phyloP scores from a whole-genome alignment of 148 eudicot genomes.

The Heliosperma pusillum region DNA sequence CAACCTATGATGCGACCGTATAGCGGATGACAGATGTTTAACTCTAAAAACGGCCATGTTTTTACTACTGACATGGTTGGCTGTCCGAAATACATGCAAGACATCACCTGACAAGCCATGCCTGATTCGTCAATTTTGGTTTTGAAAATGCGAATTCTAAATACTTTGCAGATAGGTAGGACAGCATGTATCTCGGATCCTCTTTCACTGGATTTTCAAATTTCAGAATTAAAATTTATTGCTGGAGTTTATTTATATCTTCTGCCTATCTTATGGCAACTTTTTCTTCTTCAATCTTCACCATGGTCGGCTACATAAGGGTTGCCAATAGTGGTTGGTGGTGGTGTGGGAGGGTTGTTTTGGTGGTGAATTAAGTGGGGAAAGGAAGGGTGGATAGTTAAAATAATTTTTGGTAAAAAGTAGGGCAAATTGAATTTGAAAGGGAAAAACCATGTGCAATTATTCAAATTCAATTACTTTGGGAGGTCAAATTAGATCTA shows the following conservation, averaged over 20 bases:
- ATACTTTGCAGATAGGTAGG: slow-evolving; percentile 5
- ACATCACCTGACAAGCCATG: neutral
- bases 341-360: too few relatives aligned
- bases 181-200: neutral
- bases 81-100: neutral
- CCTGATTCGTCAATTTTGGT: neutral
- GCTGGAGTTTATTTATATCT: neutral
- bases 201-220: neutral
- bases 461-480: too few relatives aligned
- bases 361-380: too few relatives aligned
- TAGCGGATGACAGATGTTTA: slow-evolving; percentile 33
- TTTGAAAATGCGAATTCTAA: slow-evolving; percentile 7
- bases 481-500: too few relatives aligned
- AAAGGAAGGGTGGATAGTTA: too few relatives aligned
- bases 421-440: too few relatives aligned
- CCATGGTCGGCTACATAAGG: too few relatives aligned
- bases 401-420: too few relatives aligned
- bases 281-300: neutral
- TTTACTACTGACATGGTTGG: neutral
- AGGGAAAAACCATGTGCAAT: too few relatives aligned
- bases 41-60: neutral
- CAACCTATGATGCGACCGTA: slow-evolving; percentile 21
- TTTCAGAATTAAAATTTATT: neutral
- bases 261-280: neutral
- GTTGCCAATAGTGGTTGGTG: too few relatives aligned